These are phyloP conservation scores for Suhomyces bribrorum DNA, from an alignment of 1,139 yeast species.

Conservation along the genomic window DNA sequence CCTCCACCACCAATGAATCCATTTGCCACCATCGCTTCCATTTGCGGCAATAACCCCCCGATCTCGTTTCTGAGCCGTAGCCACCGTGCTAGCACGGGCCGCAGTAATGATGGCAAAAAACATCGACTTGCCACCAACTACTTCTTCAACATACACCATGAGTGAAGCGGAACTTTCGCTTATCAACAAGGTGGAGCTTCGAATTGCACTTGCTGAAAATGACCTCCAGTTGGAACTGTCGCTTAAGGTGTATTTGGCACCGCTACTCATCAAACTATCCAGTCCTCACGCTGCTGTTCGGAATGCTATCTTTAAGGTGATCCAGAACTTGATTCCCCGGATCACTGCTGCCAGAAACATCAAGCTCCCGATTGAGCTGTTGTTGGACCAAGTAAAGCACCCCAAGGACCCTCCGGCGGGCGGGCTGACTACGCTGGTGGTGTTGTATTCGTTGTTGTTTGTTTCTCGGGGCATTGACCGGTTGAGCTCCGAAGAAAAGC, in stretches of 20 bases:
- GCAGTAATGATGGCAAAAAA: background rate
- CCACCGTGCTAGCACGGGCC: too few species aligned
- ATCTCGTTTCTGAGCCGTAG: too few species aligned
- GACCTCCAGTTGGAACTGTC: conserved; percentile 65
- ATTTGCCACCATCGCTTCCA: too few species aligned
- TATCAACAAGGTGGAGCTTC: conserved; percentile 76
- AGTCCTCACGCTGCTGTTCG: conserved; percentile 73
- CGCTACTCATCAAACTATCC: conserved; percentile 73
- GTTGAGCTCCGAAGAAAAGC: conserved; percentile 34
- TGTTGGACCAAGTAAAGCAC: conserved; percentile 61
- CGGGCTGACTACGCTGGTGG: conserved; percentile 52
- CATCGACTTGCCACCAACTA: background rate
- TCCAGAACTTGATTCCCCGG: conserved; percentile 69
- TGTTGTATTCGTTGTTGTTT: conserved; percentile 66
- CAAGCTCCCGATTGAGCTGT: conserved; percentile 60
- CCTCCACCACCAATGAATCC: too few species aligned
- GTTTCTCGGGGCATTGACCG: conserved; percentile 67
- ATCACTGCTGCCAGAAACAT: conserved; percentile 57
- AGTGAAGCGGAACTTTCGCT: conserved; percentile 57
- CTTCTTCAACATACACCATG: conserved; percentile 21
- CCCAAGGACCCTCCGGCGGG: conserved; percentile 48
- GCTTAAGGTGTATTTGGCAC: conserved; percentile 67
- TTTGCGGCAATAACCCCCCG: too few species aligned
- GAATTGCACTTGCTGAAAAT: conserved; percentile 75
- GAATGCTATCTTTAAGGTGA: conserved; percentile 62